Conservation (phyloP, 2,329 filamentous ascomycete species). For the Trichoderma afroharzianum region DNA sequence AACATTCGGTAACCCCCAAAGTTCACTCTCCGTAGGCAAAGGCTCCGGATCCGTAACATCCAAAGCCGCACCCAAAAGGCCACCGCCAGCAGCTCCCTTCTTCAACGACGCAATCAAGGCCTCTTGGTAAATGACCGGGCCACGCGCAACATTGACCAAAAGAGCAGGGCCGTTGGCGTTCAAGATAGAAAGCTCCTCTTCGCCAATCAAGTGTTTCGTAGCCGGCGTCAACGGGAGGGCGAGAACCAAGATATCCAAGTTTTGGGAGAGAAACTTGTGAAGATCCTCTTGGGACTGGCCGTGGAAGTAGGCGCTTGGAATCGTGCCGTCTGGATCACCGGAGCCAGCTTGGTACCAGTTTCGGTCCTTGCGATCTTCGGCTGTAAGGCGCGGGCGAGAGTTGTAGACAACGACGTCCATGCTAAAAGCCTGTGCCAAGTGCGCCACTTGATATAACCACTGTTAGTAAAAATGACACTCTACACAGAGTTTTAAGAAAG, state of each 20-base stretch:
- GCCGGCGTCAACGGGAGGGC: neutral
- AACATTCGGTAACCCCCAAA: conserved; percentile 5
- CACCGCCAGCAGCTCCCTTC: neutral
- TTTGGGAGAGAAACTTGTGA: neutral
- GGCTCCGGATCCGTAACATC: conserved; percentile 6
- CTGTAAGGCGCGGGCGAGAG: neutral
- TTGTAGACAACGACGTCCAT: conserved; percentile 5
- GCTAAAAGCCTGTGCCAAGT: neutral
- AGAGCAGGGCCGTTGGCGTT: neutral
- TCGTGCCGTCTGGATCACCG: neutral
- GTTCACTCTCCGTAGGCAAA: neutral
- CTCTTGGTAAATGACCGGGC: neutral
- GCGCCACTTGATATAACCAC: neutral
- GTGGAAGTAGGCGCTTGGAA: conserved; percentile 3
- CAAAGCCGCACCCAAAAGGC: neutral
- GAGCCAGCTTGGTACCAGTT: neutral
- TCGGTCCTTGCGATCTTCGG: conserved; percentile 2
- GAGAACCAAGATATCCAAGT: neutral
- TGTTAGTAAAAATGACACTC: neutral
- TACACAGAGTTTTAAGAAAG: no score
- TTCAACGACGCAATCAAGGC: neutral
- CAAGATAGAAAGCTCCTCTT: neutral
- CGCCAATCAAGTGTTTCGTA: neutral
- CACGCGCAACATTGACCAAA: neutral
- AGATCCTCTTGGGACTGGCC: neutral